Percentiles rank a stretch among this genome's conserved stretches.
phyloP scores from a whole-genome alignment of 148 eudicot species.

The Arctostaphylos glauca region DNA sequence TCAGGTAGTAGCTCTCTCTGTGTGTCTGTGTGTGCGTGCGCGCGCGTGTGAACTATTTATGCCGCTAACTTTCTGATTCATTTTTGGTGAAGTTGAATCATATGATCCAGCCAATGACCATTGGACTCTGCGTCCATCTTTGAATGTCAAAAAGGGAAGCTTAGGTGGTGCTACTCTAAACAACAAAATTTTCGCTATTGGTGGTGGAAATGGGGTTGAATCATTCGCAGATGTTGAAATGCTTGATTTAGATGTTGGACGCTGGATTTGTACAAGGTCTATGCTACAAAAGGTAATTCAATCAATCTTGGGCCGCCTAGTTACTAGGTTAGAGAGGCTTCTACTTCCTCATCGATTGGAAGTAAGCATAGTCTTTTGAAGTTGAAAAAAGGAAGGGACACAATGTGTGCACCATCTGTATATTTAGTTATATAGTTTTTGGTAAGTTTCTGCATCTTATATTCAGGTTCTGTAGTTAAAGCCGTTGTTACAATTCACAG shows the following conservation, averaged over 20 bases:
- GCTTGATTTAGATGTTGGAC: constrained; percentile 70
- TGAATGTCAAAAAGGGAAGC: constrained; percentile 56
- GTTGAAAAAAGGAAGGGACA: background rate
- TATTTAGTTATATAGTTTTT: background rate
- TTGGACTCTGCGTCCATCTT: constrained; percentile 58
- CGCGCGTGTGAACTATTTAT: constrained; percentile 12
- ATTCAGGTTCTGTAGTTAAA: background rate
- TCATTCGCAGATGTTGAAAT: constrained; percentile 76
- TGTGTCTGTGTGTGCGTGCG: background rate
- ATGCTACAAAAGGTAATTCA: constrained; percentile 72
- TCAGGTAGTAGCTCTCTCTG: constrained; percentile 48
- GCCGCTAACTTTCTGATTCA: constrained; percentile 14
- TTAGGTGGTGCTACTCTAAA: constrained; percentile 58
- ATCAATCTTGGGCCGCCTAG: background rate
- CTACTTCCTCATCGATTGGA: constrained; percentile 14
- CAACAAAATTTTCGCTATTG: constrained; percentile 71
- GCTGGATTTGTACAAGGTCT: constrained; percentile 71
- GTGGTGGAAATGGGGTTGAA: constrained; percentile 68
- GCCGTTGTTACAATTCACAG: background rate
- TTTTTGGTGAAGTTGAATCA: constrained; percentile 62
- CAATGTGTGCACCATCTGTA: background rate
- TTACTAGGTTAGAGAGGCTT: constrained; percentile 6
- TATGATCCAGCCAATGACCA: constrained; percentile 47
- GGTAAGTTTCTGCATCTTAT: background rate
- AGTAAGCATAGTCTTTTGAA: background rate